Base-by-base conservation (phyloP, 176 grass and related monocot genomes). In the Carex myosuroides region DNA sequence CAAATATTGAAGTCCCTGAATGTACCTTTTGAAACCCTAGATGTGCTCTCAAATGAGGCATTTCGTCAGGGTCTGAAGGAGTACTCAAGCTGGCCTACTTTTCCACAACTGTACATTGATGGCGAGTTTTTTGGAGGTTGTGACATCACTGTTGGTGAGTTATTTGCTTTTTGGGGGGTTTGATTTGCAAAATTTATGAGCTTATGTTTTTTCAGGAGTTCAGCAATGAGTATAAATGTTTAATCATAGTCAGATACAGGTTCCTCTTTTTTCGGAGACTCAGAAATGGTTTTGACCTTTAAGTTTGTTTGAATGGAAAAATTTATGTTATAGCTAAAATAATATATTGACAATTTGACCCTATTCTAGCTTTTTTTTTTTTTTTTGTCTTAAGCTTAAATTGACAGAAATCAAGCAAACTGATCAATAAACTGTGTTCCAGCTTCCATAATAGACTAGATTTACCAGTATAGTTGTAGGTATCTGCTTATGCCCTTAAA, bases 81-180 rank as follows among this genome's bases (percentile, higher is more conserved):
- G 3, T 99, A 99, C 88, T 99, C 96, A 64, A 87, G 86, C 87
- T 99, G 96, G 93, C 96, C 96, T 71, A 95, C 96, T 24, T 99
- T 99, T 86, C 96, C 93, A 1, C 93, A 99, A 85, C 91, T 99
- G 69, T 99, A 95, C 86, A 91, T 99, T 83, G 93, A 92, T 53
- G 95, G 95, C 24, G 95, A 98, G 64, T 98, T 98, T 88, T 95
- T 95, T 21, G 95, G 95, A 26, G 95, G 95, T 13, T 98, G 95
- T 61, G 92, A 95, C 79, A 95, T 98, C 75, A 93, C 89, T 50
- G 77, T 93, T 4, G 95, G 95, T 98, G 84, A 59, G 22, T 50
- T 32, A 24, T 63, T 39, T n/a, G 18, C 44, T 50, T 64, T 2
- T 74, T 26, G n/a, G 46, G 10, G 10, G n/a, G 1, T 54, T 17